phyloP scores from a whole-genome alignment of 2,329 filamentous ascomycete species.

The Aspergillus aculeatus region DNA sequence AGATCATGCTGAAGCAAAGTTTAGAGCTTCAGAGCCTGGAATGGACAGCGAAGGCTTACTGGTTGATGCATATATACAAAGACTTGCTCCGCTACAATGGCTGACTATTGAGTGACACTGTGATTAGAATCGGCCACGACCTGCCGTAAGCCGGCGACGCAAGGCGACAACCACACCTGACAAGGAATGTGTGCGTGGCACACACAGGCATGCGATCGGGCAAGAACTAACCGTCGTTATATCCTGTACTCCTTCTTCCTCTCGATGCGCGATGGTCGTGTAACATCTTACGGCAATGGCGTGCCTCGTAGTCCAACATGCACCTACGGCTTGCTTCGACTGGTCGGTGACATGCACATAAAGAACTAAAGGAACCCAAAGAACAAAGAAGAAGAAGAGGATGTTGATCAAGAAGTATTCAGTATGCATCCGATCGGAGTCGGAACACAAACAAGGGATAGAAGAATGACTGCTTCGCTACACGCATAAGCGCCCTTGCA shows the following conservation, averaged over 20 bases:
- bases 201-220: background rate
- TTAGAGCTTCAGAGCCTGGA: background rate
- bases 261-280: background rate
- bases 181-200: conserved; percentile 1
- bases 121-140: background rate
- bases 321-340: background rate
- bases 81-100: background rate
- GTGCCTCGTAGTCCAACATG: background rate
- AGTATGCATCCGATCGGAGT: background rate
- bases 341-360: background rate
- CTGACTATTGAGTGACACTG: background rate
- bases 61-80: background rate
- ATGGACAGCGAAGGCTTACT: background rate
- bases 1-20: background rate
- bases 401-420: background rate
- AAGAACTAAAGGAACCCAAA: no score
- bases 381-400: background rate
- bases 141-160: background rate
- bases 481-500: conserved; percentile 7
- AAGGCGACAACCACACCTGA: background rate
- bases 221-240: background rate
- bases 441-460: conserved; percentile 7
- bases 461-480: background rate
- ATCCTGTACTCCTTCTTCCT: background rate
- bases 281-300: background rate